These are phyloP conservation scores for Sugiyamaella boreocaroliniensis DNA, from an alignment of 805 yeast species.

Conservation along the genomic window DNA sequence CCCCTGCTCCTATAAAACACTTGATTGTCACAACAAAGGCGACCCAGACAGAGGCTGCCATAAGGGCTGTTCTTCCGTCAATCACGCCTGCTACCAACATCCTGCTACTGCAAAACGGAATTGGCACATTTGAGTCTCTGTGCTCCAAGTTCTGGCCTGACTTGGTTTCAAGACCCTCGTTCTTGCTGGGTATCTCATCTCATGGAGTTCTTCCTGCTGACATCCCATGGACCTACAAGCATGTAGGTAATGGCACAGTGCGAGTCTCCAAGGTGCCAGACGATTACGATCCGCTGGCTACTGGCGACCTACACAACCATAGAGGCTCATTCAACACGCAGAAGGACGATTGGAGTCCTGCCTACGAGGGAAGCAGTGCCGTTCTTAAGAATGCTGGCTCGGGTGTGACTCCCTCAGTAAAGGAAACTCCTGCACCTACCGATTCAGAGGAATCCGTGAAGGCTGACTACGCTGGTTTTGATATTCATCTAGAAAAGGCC, in stretches of 20 bases:
- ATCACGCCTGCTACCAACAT: slow-evolving; percentile 49
- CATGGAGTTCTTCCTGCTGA: slow-evolving; percentile 63
- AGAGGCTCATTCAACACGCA: background rate
- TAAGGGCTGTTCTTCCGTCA: slow-evolving; percentile 45
- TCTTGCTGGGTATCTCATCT: slow-evolving; percentile 69
- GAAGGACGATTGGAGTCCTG: background rate
- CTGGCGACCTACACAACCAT: background rate
- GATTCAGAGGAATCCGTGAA: slow-evolving; percentile 14
- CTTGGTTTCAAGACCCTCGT: slow-evolving; percentile 41
- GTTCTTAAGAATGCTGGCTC: background rate
- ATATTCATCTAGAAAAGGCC: background rate
- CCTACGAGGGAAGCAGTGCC: background rate
- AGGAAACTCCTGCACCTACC: slow-evolving; percentile 6
- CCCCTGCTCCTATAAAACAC: slow-evolving; percentile 38
- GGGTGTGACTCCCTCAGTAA: background rate
- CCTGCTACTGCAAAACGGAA: slow-evolving; percentile 75
- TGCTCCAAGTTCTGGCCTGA: slow-evolving; percentile 49
- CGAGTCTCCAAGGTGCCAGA: slow-evolving; percentile 52
- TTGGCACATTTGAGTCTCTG: slow-evolving; percentile 60
- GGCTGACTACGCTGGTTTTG: slow-evolving; percentile 9
- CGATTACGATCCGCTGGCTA: background rate
- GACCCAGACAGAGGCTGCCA: slow-evolving; percentile 59
- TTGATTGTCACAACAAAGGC: slow-evolving; percentile 77
- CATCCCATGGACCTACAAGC: slow-evolving; percentile 43
- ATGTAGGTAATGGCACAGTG: slow-evolving; percentile 68